Evolutionary conservation across 2,329 filamentous ascomycete genomes (phyloP), one percentile per base, ranked within the genome.

Genomic region (Penicillium digitatum): DNA sequence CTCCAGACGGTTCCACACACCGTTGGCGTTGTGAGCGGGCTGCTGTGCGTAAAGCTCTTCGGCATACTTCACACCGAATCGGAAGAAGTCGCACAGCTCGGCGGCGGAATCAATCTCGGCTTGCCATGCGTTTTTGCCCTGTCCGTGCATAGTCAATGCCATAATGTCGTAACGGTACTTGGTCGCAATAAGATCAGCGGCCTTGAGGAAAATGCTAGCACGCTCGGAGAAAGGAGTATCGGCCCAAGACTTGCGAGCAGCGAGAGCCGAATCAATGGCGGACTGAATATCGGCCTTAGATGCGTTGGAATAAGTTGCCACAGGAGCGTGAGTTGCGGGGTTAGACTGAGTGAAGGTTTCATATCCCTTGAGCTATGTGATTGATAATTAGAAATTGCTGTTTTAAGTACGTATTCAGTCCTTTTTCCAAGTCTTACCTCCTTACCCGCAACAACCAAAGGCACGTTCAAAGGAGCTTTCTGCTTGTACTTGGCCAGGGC

Each of bases 101-200:
- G 93, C 93, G 18, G 93, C 93, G 37, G 92, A 83, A 74, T 97
- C 93, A 61, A 97, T 97, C 81, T 99, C 93, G n/a, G 94, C 93
- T 76, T 99, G 93, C 91, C 91, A 97, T 45, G 90, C 90, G 73
- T 96, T 97, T 84, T 97, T 97, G 68, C 94, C 93, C 77, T 99
- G 93, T 58, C 93, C 94, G 31, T 96, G 80, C 85, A 97, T 96
- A 14, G 94, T 96, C 42, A 90, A 85, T 8, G 94, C 93, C 89
- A 97, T 95, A 66, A 99, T 84, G 54, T 96, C 90, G 76, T 96
- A 96, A 70, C 94, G 85, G 77, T 99, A 97, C 78, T 97, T 97
- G 61, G 84, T 88, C 52, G 88, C 81, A 64, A 99, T 85, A 59
- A 99, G 80, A 71, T 97, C 92, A 32, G 93, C 93, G 3, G 94